Evolutionary conservation across 495 filamentous ascomycete genomes (phyloP).

Genomic region (Penicillium waksmanii): DNA sequence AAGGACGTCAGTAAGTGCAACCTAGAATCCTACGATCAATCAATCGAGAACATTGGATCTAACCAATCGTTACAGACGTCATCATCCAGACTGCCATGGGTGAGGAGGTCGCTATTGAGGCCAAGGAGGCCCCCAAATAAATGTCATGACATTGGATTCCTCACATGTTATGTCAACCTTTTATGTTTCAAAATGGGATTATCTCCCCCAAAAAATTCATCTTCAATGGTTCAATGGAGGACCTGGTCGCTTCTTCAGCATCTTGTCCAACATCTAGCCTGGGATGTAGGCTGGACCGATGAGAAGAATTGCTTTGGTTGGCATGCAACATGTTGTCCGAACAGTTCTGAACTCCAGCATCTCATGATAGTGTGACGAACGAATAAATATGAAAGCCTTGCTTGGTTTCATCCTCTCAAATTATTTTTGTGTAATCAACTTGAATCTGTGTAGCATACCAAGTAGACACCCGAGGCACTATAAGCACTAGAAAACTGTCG

Average conservation of each 20-base stretch:
- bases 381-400: slow-evolving; percentile 37
- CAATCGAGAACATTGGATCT: background rate
- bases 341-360: slow-evolving; percentile 46
- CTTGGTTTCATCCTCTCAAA: background rate
- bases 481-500: no score
- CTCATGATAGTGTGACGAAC: slow-evolving; percentile 54
- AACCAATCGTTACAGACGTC: slow-evolving; percentile 61
- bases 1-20: slow-evolving; percentile 80
- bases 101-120: slow-evolving; percentile 89
- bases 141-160: slow-evolving; percentile 31
- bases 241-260: slow-evolving; percentile 35
- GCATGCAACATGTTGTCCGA: slow-evolving; percentile 44
- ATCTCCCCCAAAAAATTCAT: slow-evolving; percentile 29
- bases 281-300: slow-evolving; percentile 46
- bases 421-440: background rate
- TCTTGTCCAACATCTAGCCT: slow-evolving; percentile 35
- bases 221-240: slow-evolving; percentile 38
- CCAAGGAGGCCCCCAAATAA: slow-evolving; percentile 79
- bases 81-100: slow-evolving; percentile 94
- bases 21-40: background rate
- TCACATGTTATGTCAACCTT: slow-evolving; percentile 39
- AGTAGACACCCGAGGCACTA: background rate
- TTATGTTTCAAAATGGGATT: slow-evolving; percentile 37
- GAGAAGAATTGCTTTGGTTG: slow-evolving; percentile 46
- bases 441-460: background rate